Evolutionary conservation across 2,329 filamentous ascomycete genomes (phyloP), one percentile per base, ranked within the genome.

Genomic region (Phaeosphaeria sp.): DNA sequence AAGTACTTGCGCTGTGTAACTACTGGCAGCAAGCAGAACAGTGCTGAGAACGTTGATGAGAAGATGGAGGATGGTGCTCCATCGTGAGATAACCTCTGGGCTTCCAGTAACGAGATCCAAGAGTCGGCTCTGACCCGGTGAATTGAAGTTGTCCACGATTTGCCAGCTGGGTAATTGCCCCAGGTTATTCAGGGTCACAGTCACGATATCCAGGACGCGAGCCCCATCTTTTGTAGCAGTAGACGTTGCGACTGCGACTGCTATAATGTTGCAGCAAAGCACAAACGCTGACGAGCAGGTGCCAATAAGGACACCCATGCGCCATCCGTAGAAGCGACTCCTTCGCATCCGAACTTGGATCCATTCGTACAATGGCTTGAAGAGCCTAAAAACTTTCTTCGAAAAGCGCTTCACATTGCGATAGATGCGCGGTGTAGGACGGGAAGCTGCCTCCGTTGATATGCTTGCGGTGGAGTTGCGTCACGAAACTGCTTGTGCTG

Each of bases 1-100:
- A 15, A 64, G 21, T 18, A 56, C 49, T 47, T 64, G 59, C 61
- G 61, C 61, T 18, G 51, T 49, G 45, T 53, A 59, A 25, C 49
- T 64, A 46, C 48, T 53, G 20, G 61, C 55, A 13, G 21, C 53
- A 15, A 64, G 45, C 2, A 64, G 22, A 7, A 54, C 13, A 25
- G 59, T 59, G 24, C 77, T 49, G 17, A 49, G 20, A 17, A 49
- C 17, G 21, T 49, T 49, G 25, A 49, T 49, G 13, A 20, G 11
- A 2, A 36, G 24, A 33, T 49, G 46, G 46, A 46, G 22, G 8
- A 13, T n/a, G 7, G 7, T 43, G 40, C 40, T 20, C 40, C 40
- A 43, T 18, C 40, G 40, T 7, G n/a, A 43, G 6, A 21, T 20
- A 18, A 13, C 6, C 8, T 4, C 11, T 2, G 20, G 15, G 20